Evolutionary conservation across 1,139 yeast species (phyloP).

Genomic region (Kodamaea suecica): DNA sequence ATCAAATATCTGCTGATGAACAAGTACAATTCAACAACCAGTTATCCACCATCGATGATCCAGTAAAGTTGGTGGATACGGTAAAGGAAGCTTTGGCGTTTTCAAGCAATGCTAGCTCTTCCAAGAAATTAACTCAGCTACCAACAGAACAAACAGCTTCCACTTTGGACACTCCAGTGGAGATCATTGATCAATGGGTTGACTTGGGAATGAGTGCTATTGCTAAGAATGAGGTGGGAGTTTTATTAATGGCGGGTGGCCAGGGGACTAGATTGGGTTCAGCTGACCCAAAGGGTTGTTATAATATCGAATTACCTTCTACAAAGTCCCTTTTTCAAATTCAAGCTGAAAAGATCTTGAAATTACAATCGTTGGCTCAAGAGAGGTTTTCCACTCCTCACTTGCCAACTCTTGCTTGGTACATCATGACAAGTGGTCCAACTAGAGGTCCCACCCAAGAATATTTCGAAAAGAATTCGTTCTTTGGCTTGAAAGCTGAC

Average conservation of each 20-base stretch:
- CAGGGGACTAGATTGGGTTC: conserved; percentile 96
- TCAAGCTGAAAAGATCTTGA: conserved; percentile 81
- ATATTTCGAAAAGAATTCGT: conserved; percentile 58
- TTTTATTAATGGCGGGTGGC: conserved; percentile 94
- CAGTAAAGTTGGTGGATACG: conserved; percentile 37
- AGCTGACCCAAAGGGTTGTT: conserved; percentile 89
- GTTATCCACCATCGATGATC: conserved; percentile 41
- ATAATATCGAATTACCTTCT: conserved; percentile 81
- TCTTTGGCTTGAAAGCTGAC: conserved; percentile 61
- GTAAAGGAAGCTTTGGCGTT: conserved; percentile 49
- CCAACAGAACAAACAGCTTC: conserved; percentile 52
- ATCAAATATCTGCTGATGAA: conserved; percentile 28
- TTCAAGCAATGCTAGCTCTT: conserved; percentile 32
- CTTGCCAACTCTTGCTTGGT: conserved; percentile 64
- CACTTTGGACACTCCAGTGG: conserved; percentile 36
- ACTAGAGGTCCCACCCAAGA: conserved; percentile 74
- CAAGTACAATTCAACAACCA: conserved; percentile 34
- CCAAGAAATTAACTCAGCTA: conserved; percentile 47
- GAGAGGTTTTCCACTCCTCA: conserved; percentile 17
- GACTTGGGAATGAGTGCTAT: conserved; percentile 67
- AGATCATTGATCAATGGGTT: conserved; percentile 45
- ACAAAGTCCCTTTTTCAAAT: conserved; percentile 81
- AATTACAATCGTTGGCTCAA: conserved; percentile 58
- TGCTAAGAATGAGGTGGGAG: conserved; percentile 72
- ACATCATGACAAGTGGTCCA: conserved; percentile 94